Evolutionary conservation across 2,329 filamentous ascomycete genomes (phyloP), one percentile per base, ranked within the genome.

Genomic region (Colletotrichum musae): DNA sequence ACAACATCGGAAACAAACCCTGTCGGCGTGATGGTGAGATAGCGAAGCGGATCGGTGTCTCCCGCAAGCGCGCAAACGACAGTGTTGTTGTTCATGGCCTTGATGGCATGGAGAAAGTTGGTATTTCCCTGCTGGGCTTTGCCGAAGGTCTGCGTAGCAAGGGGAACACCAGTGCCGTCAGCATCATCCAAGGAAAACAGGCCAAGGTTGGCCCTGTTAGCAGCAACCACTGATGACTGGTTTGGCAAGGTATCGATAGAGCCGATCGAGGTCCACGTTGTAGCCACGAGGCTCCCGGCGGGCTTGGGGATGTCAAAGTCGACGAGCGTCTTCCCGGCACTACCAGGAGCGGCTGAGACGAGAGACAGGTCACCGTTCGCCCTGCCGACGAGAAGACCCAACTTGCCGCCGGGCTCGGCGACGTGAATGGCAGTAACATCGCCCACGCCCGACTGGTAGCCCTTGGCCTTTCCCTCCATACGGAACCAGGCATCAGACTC

Each of bases 391-490:
- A 87, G 72, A 1, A 87, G 72, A 2, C 81, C 77, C 16, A 81
- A 72, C 16, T 67, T 62, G 3, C 71, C 74, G 4, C 74, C 62
- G 4, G 78, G 73, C 45, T 83, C 80, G 5, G 87, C 73, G 21
- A 88, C 77, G 0, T 81, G 80, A 1, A 89, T 73, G 3, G 84
- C 80, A 2, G 82, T 87, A 6, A 87, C 80, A 62, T 89, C 87
- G 63, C 86, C 87, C 36, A 76, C 81, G 0, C 86, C 86, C 1
- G 82, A 75, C 15, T 69, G 63, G 69, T 84, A 85, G 0, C 82
- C 84, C 6, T 74, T 67, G 1, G 77, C 71, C 13, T 76, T 73
- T 1, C 87, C 87, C 47, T 77, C 72, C 1, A 82, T 69, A 16
- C 69, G 69, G 21, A 72, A 72, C 71, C 71, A 72, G 7, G 69